These are phyloP conservation scores for Diplodia sapinea DNA, from an alignment of 2,329 filamentous ascomycete species.

Conservation along the genomic window DNA sequence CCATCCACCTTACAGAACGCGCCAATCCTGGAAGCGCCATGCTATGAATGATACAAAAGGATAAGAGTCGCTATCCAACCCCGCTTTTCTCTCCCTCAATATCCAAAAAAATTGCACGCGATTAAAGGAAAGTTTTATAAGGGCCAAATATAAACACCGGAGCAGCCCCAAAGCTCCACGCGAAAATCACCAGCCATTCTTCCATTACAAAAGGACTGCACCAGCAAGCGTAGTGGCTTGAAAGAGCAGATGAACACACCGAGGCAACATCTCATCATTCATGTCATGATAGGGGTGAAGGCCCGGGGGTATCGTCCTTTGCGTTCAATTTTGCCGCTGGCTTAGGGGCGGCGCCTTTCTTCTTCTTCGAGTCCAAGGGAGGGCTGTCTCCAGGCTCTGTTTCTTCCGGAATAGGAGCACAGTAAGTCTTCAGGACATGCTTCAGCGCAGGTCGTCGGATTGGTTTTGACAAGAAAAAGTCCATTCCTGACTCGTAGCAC, in stretches of 20 bases:
- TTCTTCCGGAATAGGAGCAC: constrained; percentile 80
- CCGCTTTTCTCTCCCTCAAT: background rate
- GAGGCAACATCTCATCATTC: background rate
- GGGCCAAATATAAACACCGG: constrained; percentile 3
- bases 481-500: constrained; percentile 84
- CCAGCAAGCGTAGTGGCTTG: background rate
- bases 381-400: constrained; percentile 35
- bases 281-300: constrained; percentile 13
- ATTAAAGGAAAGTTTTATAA: background rate
- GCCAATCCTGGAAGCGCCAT: constrained; percentile 16
- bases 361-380: constrained; percentile 1
- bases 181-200: background rate
- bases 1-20: background rate
- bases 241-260: background rate
- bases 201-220: background rate
- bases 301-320: background rate
- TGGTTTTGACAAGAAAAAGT: constrained; percentile 79
- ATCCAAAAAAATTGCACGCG: background rate
- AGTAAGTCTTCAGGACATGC: constrained; percentile 80
- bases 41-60: constrained; percentile 12
- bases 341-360: background rate
- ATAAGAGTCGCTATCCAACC: background rate
- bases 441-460: constrained; percentile 86
- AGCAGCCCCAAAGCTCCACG: background rate
- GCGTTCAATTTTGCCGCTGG: background rate